A percentile compares a stretch with the other conserved stretches of the same genome.
Evolutionary conservation across 495 filamentous ascomycete genomes (phyloP).

Genomic region (Annulohypoxylon bovei): DNA sequence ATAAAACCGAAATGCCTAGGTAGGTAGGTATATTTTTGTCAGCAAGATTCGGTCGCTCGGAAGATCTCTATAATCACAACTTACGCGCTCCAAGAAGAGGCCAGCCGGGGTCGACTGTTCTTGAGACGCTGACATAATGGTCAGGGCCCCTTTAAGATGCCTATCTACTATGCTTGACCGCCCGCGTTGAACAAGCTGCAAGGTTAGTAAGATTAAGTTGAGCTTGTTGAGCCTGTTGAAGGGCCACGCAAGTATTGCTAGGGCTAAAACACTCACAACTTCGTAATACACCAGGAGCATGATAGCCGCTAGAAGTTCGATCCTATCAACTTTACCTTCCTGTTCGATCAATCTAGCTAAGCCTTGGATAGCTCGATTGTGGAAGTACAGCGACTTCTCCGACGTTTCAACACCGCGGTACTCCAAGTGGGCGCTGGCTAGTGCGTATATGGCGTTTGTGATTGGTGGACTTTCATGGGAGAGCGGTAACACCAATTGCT

Average conservation of each 20-base stretch:
- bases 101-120: slow-evolving; percentile 60
- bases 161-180: slow-evolving; percentile 66
- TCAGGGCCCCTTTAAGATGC: slow-evolving; percentile 68
- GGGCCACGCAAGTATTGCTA: neutral
- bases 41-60: slow-evolving; percentile 15
- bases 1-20: slow-evolving; percentile 70
- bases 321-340: slow-evolving; percentile 58
- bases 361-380: slow-evolving; percentile 67
- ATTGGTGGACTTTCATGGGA: slow-evolving; percentile 62
- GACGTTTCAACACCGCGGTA: slow-evolving; percentile 63
- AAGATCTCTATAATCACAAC: slow-evolving; percentile 23
- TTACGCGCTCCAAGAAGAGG: slow-evolving; percentile 66
- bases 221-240: too few relatives aligned
- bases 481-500: slow-evolving; percentile 68
- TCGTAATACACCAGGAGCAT: slow-evolving; percentile 73
- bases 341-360: slow-evolving; percentile 66
- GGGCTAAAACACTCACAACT: slow-evolving; percentile 59
- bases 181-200: slow-evolving; percentile 68
- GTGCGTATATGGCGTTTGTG: slow-evolving; percentile 67
- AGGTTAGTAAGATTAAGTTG: slow-evolving; percentile 12
- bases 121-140: slow-evolving; percentile 63
- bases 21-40: too few relatives aligned
- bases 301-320: slow-evolving; percentile 68
- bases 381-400: slow-evolving; percentile 68
- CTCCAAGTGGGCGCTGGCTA: slow-evolving; percentile 68